phyloP scores from a whole-genome alignment of 2,329 filamentous ascomycete species.

The Penicillium sp. region DNA sequence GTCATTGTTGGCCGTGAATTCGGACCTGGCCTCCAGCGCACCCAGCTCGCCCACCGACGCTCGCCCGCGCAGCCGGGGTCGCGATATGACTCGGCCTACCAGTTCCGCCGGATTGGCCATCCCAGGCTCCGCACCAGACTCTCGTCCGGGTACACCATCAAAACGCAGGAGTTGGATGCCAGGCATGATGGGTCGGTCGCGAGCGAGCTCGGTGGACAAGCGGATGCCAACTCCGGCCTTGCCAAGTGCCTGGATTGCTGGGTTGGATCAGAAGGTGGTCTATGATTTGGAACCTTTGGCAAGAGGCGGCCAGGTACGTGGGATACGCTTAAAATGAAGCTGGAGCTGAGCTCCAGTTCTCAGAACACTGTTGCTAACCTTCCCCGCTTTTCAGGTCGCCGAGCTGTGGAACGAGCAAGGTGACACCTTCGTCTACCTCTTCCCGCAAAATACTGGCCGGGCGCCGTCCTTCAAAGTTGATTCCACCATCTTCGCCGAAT shows the following conservation, averaged over 20 bases:
- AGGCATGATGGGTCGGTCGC: slow-evolving; percentile 43
- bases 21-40: slow-evolving; percentile 38
- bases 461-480: slow-evolving; percentile 64
- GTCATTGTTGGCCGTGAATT: slow-evolving; percentile 41
- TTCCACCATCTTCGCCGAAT: slow-evolving; percentile 60
- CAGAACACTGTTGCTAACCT: neutral
- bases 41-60: slow-evolving; percentile 36
- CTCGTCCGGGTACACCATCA: slow-evolving; percentile 37
- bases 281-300: slow-evolving; percentile 58
- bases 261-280: slow-evolving; percentile 57
- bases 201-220: slow-evolving; percentile 37
- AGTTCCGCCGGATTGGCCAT: slow-evolving; percentile 39
- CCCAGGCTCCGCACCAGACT: slow-evolving; percentile 37
- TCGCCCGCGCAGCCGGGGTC: slow-evolving; percentile 41
- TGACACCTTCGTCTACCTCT: slow-evolving; percentile 66
- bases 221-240: slow-evolving; percentile 34
- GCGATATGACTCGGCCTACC: slow-evolving; percentile 37
- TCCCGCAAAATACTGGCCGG: slow-evolving; percentile 58
- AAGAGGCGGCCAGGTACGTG: slow-evolving; percentile 54
- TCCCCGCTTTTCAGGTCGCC: slow-evolving; percentile 43
- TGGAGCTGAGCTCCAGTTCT: neutral
- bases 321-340: neutral
- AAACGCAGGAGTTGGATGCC: slow-evolving; percentile 51
- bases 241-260: slow-evolving; percentile 60
- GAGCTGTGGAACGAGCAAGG: slow-evolving; percentile 65